Evolutionary conservation across 2,329 filamentous ascomycete species (phyloP).

Genomic region (Colletotrichum lindemuthianum): DNA sequence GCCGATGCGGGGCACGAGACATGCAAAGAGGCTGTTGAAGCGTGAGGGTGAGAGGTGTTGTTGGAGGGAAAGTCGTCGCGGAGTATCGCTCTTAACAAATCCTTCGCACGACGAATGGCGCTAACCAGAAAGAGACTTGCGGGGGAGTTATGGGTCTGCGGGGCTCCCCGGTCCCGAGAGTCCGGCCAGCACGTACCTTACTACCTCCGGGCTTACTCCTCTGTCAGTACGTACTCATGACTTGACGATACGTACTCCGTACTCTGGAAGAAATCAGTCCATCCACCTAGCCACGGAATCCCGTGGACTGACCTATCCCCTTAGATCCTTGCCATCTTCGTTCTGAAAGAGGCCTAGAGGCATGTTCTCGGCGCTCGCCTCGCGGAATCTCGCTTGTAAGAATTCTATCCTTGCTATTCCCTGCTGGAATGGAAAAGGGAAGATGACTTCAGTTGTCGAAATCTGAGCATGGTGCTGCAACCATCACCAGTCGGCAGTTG

Average conservation of each 20-base stretch:
- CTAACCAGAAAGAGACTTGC: conserved; percentile 13
- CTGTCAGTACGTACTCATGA: background rate
- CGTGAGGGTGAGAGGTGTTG: conserved; percentile 13
- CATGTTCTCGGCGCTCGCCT: background rate
- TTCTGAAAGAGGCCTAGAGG: background rate
- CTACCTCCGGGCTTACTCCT: background rate
- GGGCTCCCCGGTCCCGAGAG: background rate
- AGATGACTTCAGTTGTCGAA: conserved; percentile 4
- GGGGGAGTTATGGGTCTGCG: conserved; percentile 3
- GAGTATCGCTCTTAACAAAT: conserved; percentile 38
- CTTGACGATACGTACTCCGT: no score
- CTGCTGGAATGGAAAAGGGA: background rate
- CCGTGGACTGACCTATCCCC: conserved; percentile 15
- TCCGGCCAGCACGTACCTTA: background rate
- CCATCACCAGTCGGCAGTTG: conserved; percentile 2
- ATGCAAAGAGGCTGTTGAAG: background rate
- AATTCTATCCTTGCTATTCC: background rate
- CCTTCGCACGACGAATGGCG: background rate
- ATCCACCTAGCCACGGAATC: background rate
- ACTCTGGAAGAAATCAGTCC: background rate
- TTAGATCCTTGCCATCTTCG: background rate
- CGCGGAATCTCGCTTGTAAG: conserved; percentile 32
- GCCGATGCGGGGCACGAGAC: background rate
- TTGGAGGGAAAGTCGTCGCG: conserved; percentile 32
- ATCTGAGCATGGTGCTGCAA: background rate